Evolutionary conservation across 2,329 filamentous ascomycete species (phyloP), one percentile per base, ranked within the genome.

Genomic region (Chaetomiaceae sp.): DNA sequence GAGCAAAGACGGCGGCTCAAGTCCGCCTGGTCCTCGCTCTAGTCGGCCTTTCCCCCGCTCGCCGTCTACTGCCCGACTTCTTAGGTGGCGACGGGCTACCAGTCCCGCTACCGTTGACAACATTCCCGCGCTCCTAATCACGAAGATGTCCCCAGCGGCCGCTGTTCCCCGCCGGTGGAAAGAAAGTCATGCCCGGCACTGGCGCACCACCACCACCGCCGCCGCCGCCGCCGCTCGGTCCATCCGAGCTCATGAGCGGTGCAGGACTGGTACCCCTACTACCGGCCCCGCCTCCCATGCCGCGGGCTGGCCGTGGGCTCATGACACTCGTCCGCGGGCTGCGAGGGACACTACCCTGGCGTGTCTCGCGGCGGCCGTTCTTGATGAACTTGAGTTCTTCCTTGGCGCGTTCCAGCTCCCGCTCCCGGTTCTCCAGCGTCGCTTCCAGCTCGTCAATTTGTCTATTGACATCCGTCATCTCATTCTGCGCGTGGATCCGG

Each of bases 271-370:
- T 77, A 16, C 75, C 78, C 25, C 78, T 71, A 54, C 77, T 80
- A 47, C 73, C 70, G 13, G 67, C n/a, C n/a, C n/a, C 65, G 23
- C 67, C 66, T n/a, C 66, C 44, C 13, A 41, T 32, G 9, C 33
- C 47, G 8, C 58, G 29, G 53, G 52, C 20, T 53, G 54, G 36
- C 72, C 51, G 66, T 2, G 79, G 79, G 56, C 79, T 81, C 69
- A 80, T 75, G 48, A 80, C 68, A 29, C 73, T 71, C 58, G 75
- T 69, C 10, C 77, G 73, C n/a, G 80, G 80, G 61, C 79, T 82
- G 20, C 77, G 76, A 45, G 80, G 80, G 20, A 81, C 78, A 58
- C 79, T 82, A 48, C 69, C 72, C 61, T 78, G 75, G 32, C 80
- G 69, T 3, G 80, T 83, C 65, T 81, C 79, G 41, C 80, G 71